Evolutionary conservation across 2,329 filamentous ascomycete genomes (phyloP).

Genomic region (Emergomyces pasteurianus): DNA sequence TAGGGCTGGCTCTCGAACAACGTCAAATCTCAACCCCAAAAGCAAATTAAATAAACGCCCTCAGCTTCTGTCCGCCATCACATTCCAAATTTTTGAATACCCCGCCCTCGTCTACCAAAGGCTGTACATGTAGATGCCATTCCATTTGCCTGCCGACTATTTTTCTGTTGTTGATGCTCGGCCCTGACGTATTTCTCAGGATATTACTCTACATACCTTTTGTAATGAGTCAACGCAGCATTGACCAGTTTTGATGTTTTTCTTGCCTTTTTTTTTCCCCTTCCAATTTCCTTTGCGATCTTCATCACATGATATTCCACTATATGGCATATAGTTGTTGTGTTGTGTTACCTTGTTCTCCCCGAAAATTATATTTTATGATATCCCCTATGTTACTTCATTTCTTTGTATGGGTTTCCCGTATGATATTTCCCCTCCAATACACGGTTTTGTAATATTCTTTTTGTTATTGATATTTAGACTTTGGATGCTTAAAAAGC

Average conservation of each 20-base stretch:
- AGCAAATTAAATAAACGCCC: constrained; percentile 18
- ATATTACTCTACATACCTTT: not conserved
- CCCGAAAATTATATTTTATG: constrained; percentile 18
- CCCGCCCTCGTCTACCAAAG: not conserved
- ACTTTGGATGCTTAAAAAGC: not conserved
- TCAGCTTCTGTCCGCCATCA: not conserved
- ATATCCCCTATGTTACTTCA: constrained; percentile 32
- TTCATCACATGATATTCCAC: constrained; percentile 12
- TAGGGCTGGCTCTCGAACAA: constrained; percentile 71
- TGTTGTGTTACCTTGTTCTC: not conserved
- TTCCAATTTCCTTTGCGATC: constrained; percentile 14
- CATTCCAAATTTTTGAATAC: constrained; percentile 3
- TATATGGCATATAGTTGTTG: constrained; percentile 15
- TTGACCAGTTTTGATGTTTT: constrained; percentile 8
- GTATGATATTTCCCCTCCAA: not conserved
- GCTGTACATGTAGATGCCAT: not conserved
- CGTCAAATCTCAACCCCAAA: constrained; percentile 49
- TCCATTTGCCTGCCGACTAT: not conserved
- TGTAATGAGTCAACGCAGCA: constrained; percentile 5
- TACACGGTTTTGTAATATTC: constrained; percentile 11
- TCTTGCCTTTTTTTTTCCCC: constrained; percentile 15
- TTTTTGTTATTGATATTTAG: constrained; percentile 4
- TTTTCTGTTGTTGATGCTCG: not conserved
- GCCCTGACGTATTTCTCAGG: not conserved
- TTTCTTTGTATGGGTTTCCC: constrained; percentile 2